A percentile compares a stretch with the other conserved stretches of the same genome.
Evolutionary conservation across 192 early-diverging fungal genomes (phyloP).

Genomic region (Podila clonocystis): DNA sequence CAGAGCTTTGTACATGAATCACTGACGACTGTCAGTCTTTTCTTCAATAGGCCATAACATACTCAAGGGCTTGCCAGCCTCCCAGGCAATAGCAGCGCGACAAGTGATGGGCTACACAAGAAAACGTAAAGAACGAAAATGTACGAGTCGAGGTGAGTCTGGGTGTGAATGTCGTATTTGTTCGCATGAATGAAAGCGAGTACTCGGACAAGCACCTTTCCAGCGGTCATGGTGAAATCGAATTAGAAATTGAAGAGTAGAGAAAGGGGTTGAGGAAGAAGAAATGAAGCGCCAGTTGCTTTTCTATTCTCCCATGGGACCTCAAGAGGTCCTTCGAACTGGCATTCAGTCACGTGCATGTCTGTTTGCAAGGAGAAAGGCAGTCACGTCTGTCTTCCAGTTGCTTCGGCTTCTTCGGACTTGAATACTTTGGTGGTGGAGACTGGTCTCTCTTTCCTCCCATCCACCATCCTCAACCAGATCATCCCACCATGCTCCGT

Average conservation of each 20-base stretch:
- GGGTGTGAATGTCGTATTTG: not conserved
- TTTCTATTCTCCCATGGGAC: not conserved
- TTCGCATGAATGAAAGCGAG: not conserved
- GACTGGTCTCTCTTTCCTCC: constrained; percentile 5
- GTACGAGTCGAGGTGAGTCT: not conserved
- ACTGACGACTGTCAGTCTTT: too few species aligned
- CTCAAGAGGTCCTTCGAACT: too few species aligned
- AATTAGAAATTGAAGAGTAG: not conserved
- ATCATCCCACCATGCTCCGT: constrained; percentile 33
- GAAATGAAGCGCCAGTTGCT: not conserved
- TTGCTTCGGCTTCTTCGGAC: too few species aligned
- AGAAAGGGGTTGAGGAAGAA: not conserved
- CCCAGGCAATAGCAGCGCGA: constrained; percentile 96
- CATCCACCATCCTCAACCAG: constrained; percentile 2
- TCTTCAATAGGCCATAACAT: constrained; percentile 46
- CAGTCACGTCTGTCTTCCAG: too few species aligned
- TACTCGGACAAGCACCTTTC: constrained; percentile 28
- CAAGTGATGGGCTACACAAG: constrained; percentile 69
- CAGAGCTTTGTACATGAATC: not conserved
- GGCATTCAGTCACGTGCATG: too few species aligned
- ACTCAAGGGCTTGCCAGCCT: constrained; percentile 91
- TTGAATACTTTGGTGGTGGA: not conserved
- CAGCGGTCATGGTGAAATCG: constrained; percentile 36
- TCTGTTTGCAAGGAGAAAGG: too few species aligned
- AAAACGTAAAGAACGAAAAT: not conserved